phyloP scores from a whole-genome alignment of 2,329 filamentous ascomycete genomes.

The Aureobasidium mangrovei region DNA sequence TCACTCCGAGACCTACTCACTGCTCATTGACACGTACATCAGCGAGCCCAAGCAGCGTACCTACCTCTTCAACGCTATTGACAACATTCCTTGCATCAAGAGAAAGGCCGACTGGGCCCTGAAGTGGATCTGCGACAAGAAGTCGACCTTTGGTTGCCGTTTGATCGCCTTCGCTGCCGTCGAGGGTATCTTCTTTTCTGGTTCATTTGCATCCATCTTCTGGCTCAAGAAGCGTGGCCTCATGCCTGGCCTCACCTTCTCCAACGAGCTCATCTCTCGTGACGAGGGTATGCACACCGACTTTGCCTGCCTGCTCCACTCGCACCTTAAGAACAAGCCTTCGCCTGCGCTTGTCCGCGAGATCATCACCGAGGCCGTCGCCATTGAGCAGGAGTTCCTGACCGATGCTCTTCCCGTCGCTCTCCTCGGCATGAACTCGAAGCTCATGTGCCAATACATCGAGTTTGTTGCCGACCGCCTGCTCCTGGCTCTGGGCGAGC shows the following conservation, averaged over 20 bases:
- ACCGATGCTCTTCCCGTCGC: slow-evolving; percentile 88
- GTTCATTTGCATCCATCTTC: slow-evolving; percentile 97
- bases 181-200: slow-evolving; percentile 99
- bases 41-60: slow-evolving; percentile 91
- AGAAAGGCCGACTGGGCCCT: slow-evolving; percentile 99
- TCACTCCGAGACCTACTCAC: slow-evolving; percentile 98
- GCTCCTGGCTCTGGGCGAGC: slow-evolving; percentile 83
- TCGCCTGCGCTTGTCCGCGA: slow-evolving; percentile 69
- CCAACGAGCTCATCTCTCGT: slow-evolving; percentile 98
- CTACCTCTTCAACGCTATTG: slow-evolving; percentile 96
- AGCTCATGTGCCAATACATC: slow-evolving; percentile 98
- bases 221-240: slow-evolving; percentile 99
- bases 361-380: slow-evolving; percentile 90
- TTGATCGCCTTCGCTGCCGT: slow-evolving; percentile 95
- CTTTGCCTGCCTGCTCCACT: slow-evolving; percentile 95
- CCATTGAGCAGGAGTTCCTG: slow-evolving; percentile 95
- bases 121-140: slow-evolving; percentile 84
- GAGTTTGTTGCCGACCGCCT: slow-evolving; percentile 98
- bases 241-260: slow-evolving; percentile 97
- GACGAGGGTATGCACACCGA: slow-evolving; percentile 99
- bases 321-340: slow-evolving; percentile 89
- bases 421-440: slow-evolving; percentile 94
- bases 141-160: slow-evolving; percentile 90
- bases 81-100: slow-evolving; percentile 96
- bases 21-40: slow-evolving; percentile 98